Percentiles rank a stretch among this genome's conserved stretches.
These are phyloP conservation scores for Diaporthe aspalathi DNA, from an alignment of 2,329 filamentous ascomycete species.

Conservation along the genomic window DNA sequence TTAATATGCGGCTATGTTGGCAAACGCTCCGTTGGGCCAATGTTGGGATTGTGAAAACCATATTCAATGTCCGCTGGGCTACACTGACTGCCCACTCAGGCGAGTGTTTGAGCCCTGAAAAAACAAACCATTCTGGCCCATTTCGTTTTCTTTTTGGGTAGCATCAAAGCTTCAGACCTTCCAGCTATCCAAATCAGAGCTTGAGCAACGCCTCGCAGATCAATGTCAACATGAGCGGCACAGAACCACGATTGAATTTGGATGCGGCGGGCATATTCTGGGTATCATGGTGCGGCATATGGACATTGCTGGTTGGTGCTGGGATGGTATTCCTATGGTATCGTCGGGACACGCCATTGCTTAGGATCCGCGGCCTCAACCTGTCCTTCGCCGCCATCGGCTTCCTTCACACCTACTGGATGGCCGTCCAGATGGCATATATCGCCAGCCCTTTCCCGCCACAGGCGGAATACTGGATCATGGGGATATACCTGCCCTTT, in stretches of 20 bases:
- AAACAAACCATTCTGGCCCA: no score
- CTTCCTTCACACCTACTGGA: conserved; percentile 42
- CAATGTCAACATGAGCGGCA: conserved; percentile 14
- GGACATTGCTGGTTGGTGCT: conserved; percentile 41
- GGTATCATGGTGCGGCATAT: conserved; percentile 32
- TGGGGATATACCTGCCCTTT: conserved; percentile 73
- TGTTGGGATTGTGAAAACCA: no score
- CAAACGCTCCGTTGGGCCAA: background rate
- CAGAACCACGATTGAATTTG: conserved; percentile 22
- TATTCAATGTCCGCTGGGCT: no score
- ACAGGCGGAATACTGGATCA: conserved; percentile 72
- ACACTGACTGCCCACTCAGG: no score
- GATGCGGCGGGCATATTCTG: conserved; percentile 28
- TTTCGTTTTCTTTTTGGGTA: no score
- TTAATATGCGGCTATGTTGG: background rate
- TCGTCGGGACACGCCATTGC: conserved; percentile 44
- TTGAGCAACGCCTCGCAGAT: background rate
- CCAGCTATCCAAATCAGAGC: no score
- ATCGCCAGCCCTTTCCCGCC: conserved; percentile 57
- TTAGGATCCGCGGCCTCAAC: conserved; percentile 48
- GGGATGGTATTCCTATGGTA: conserved; percentile 44
- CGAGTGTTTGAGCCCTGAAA: no score
- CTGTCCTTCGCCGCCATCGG: conserved; percentile 45
- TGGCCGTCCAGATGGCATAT: conserved; percentile 48
- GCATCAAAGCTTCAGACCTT: no score